These are phyloP conservation scores for Clonostachys sp. DNA, from an alignment of 2,329 filamentous ascomycete genomes.

Conservation along the genomic window DNA sequence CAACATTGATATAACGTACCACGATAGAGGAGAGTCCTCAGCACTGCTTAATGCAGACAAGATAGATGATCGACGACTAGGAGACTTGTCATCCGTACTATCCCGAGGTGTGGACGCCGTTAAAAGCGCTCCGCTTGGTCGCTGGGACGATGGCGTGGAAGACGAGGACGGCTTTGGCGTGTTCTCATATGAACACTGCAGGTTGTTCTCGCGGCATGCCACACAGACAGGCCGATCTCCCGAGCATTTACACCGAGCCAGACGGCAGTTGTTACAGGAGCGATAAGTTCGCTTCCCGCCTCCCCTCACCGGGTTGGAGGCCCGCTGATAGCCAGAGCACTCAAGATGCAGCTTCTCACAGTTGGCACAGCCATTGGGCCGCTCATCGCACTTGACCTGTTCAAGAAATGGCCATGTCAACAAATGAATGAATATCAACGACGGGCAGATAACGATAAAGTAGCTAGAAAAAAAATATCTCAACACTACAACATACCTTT, in stretches of 20 bases:
- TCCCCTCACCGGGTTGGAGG: not conserved
- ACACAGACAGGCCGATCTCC: conserved; percentile 2
- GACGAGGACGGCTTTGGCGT: no score
- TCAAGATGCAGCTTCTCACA: conserved; percentile 6
- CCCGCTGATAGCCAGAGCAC: not conserved
- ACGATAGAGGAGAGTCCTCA: not conserved
- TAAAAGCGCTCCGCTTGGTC: no score
- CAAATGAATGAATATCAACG: no score
- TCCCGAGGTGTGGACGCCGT: no score
- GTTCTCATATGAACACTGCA: not conserved
- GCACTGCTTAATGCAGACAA: not conserved
- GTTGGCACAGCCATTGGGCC: conserved; percentile 6
- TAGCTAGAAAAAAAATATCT: no score
- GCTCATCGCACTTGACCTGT: conserved; percentile 10
- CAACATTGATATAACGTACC: not conserved
- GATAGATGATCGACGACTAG: not conserved
- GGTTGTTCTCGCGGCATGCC: not conserved
- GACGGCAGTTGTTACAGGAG: conserved; percentile 2
- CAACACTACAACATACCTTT: conserved; percentile 4
- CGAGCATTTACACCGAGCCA: conserved; percentile 2
- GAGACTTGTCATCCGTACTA: not conserved
- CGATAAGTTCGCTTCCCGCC: not conserved
- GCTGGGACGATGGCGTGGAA: no score
- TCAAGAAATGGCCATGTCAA: no score
- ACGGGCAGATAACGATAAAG: no score